Evolutionary conservation across 1,284 basidiomycete genomes (phyloP), one percentile per base, ranked within the genome.

Genomic region (Neotropicomus parvogracilis): DNA sequence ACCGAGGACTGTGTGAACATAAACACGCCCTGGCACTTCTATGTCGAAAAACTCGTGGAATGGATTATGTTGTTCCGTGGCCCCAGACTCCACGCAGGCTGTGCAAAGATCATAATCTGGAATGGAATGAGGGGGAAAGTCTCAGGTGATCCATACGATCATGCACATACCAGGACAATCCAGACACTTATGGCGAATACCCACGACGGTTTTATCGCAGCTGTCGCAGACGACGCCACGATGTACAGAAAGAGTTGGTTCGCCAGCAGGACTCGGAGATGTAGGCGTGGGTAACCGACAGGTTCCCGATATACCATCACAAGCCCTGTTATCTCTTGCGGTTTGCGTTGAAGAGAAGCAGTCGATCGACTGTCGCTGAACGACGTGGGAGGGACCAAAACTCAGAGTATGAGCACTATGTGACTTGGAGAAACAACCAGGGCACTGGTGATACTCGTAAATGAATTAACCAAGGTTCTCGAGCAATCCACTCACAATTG

Each of bases 31-130:
- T 0, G 87, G 83, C 47, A 78, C 76, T 36, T 72, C 70, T 50
- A 90, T 78, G 26, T 79, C 79, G 49, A 85, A 75, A 65, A 90
- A 89, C 58, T 84, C 74, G 58, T 90, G 85, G 67, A 75, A 76
- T 21, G 77, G 69, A 54, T 80, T 72, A 59, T 84, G 80, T 14
- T 62, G 64, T 48, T 75, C 74, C 13, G 73, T 70, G 43, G 62
- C 66, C 38, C 73, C 75, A 19, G 64, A 59, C 14, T 62, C 53
- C 26, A 81, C 70, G 63, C 86, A 89, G 2, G 54, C 8, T 0
- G 77, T 73, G 62, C 88, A 90, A 36, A 88, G 68, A 63, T 90
- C 88, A 59, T 79, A 89, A 63, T 89, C 86, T 79, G 24, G 24
- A 32, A 32, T 6, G 45, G 8, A 14, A 29, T 48, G 16, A 49